Percentiles rank a stretch among this genome's conserved stretches.
phyloP scores from a whole-genome alignment of 169 alveolate species.

The Plasmodium vinckei region DNA sequence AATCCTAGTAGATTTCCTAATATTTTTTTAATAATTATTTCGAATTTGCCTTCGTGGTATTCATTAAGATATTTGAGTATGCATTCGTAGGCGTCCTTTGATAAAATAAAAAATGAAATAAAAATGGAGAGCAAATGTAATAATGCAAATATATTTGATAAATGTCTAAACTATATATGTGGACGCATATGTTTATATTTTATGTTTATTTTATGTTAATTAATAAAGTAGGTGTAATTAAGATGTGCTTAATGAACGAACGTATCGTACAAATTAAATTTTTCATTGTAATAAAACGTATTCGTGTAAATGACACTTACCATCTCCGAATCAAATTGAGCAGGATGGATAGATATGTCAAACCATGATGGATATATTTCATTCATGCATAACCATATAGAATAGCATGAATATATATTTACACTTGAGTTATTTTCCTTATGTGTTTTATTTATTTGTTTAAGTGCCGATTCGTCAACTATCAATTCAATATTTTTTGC shows the following conservation, averaged over 20 bases:
- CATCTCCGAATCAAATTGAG: conserved; percentile 65
- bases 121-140: background rate
- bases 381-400: conserved; percentile 75
- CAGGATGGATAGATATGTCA: conserved; percentile 75
- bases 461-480: conserved; percentile 49
- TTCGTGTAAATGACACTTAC: conserved; percentile 17
- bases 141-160: background rate
- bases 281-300: background rate
- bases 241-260: background rate
- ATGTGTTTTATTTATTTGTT: conserved; percentile 30
- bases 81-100: conserved; percentile 67
- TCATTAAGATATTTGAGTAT: conserved; percentile 62
- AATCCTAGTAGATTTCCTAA: conserved; percentile 13
- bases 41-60: conserved; percentile 69
- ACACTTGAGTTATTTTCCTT: conserved; percentile 56
- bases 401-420: conserved; percentile 60
- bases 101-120: background rate
- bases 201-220: background rate
- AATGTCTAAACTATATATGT: conserved; percentile 1
- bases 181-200: too few species aligned
- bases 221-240: background rate
- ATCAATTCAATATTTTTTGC: conserved; percentile 69
- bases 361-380: conserved; percentile 76
- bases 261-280: background rate
- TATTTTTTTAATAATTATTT: conserved; percentile 39